Conservation (phyloP, 2,329 filamentous ascomycete genomes). For the Fusarium xylarioides region DNA sequence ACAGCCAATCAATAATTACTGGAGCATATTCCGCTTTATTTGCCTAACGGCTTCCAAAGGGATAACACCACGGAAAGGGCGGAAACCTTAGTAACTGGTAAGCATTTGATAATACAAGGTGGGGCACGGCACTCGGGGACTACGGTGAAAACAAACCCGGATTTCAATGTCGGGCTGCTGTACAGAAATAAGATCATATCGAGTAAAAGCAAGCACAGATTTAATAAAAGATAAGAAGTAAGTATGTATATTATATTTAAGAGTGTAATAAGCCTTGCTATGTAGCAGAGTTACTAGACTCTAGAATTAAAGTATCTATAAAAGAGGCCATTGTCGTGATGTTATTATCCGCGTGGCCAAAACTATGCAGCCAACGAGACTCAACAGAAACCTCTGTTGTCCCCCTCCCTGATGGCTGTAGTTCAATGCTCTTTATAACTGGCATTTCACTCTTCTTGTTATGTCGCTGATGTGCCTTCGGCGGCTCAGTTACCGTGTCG, state of each 20-base stretch:
- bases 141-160: too few species aligned
- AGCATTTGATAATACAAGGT: too few species aligned
- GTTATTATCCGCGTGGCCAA: background rate
- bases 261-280: background rate
- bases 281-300: background rate
- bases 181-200: background rate
- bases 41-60: too few species aligned
- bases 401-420: conserved; percentile 7
- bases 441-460: background rate
- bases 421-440: background rate
- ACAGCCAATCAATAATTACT: too few species aligned
- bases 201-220: accelerated
- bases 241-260: background rate
- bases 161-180: too few species aligned
- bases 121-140: too few species aligned
- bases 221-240: background rate
- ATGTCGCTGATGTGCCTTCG: background rate
- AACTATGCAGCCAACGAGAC: background rate
- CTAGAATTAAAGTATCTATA: conserved; percentile 8
- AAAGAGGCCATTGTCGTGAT: conserved; percentile 10
- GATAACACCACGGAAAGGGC: too few species aligned
- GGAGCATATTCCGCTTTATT: too few species aligned
- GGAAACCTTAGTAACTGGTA: too few species aligned
- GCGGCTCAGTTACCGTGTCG: background rate
- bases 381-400: conserved; percentile 17